phyloP scores from a whole-genome alignment of 2,329 filamentous ascomycete genomes.

The Ophiocordyceps unilateralis region DNA sequence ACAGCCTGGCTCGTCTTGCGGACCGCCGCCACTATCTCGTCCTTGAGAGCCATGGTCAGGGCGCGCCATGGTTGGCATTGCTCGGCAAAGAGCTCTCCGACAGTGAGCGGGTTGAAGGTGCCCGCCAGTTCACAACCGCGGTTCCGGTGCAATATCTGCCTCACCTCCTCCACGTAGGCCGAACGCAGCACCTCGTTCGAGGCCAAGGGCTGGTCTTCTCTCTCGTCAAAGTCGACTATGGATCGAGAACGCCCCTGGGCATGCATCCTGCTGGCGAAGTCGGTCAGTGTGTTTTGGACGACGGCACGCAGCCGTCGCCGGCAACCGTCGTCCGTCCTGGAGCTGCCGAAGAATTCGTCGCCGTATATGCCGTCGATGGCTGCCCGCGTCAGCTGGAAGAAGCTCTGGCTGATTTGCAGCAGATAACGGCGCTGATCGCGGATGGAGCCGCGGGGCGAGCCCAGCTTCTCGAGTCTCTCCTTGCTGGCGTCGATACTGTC shows the following conservation, averaged over 20 bases:
- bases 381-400: slow-evolving; percentile 24
- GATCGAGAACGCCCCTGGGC: slow-evolving; percentile 20
- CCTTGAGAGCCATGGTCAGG: slow-evolving; percentile 15
- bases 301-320: slow-evolving; percentile 32
- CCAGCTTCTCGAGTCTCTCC: slow-evolving; percentile 25
- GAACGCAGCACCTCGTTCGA: slow-evolving; percentile 1
- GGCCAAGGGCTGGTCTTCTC: background rate
- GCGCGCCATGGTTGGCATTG: slow-evolving; percentile 37
- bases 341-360: slow-evolving; percentile 29
- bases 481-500: slow-evolving; percentile 16
- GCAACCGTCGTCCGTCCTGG: slow-evolving; percentile 14
- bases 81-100: slow-evolving; percentile 40
- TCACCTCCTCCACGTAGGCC: slow-evolving; percentile 8
- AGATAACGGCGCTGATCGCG: slow-evolving; percentile 31
- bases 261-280: slow-evolving; percentile 28
- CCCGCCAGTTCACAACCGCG: slow-evolving; percentile 38
- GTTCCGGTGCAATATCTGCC: slow-evolving; percentile 6
- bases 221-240: slow-evolving; percentile 9
- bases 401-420: slow-evolving; percentile 23
- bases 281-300: slow-evolving; percentile 23
- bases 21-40: slow-evolving; percentile 3
- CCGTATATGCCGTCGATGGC: slow-evolving; percentile 34
- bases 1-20: slow-evolving; percentile 2
- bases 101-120: slow-evolving; percentile 40
- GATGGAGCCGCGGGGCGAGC: slow-evolving; percentile 25